Evolutionary conservation across 129 eudicot genomes (phyloP).

Genomic region (Ambrosia artemisiifolia): DNA sequence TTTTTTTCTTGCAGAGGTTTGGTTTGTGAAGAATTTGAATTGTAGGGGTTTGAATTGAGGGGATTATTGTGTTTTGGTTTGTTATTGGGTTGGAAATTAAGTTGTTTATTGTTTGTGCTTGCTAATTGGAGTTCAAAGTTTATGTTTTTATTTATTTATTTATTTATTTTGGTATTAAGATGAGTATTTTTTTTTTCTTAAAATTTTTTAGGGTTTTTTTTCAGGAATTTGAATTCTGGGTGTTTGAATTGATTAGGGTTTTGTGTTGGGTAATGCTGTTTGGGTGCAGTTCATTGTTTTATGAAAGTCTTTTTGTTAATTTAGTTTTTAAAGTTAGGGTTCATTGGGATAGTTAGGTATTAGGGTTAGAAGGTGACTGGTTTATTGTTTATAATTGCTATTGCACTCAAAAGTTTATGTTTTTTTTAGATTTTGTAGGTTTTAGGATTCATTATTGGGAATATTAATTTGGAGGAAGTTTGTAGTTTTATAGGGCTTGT

Average conservation of each 20-base stretch:
- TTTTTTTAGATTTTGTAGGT: conserved; percentile 9
- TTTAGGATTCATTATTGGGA: conserved; percentile 8
- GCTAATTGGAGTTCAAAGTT: too few species aligned
- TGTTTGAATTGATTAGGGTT: not conserved
- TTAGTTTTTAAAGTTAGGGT: conserved; percentile 43
- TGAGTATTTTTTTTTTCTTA: too few species aligned
- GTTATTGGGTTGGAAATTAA: too few species aligned
- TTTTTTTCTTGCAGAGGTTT: conserved; percentile 23
- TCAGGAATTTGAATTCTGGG: conserved; percentile 9
- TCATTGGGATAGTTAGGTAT: conserved; percentile 9
- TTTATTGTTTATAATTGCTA: too few species aligned
- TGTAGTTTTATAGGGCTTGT: not conserved
- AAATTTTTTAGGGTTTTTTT: too few species aligned
- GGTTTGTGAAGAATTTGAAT: too few species aligned
- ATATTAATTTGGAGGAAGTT: not conserved
- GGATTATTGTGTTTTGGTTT: too few species aligned
- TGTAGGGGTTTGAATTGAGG: too few species aligned
- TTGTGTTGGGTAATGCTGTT: conserved; percentile 7
- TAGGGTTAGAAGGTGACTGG: not conserved
- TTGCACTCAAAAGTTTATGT: not conserved
- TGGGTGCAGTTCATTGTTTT: conserved; percentile 2
- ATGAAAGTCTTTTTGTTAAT: conserved; percentile 6
- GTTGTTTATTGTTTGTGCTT: too few species aligned
- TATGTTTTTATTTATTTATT: too few species aligned
- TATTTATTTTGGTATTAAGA: too few species aligned